Evolutionary conservation across 2,329 filamentous ascomycete species (phyloP), one percentile per base, ranked within the genome.

Genomic region (Exophiala lecanii-corni): DNA sequence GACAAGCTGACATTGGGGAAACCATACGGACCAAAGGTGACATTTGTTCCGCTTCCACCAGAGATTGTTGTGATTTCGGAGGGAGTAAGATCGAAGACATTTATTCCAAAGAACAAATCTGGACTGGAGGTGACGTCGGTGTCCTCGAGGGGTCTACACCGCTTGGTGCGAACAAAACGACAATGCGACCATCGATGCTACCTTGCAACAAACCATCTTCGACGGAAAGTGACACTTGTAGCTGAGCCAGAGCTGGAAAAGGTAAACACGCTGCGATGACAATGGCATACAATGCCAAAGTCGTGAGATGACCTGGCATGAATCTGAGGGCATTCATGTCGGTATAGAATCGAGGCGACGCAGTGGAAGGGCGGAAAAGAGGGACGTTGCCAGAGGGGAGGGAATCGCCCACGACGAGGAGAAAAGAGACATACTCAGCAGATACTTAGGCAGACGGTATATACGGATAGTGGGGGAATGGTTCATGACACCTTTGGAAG

Each of bases 111-210:
- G 39, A 47, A 43, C 33, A 43, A 25, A 23, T 47, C 35, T 9
- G 44, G 44, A 17, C 32, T 43, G 4, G 44, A 38, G 10, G 26
- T 34, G 26, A 47, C 44, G 10, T 47, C 44, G 33, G 39, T 43
- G 40, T 47, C 44, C n/a, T 47, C 44, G 31, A 47, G 19, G 18
- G 44, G 30, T 43, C 44, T 19, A 30, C 28, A n/a, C 44, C 44
- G 15, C 21, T 31, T 9, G 44, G 44, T 10, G 44, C 40, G 19
- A 47, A 43, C 35, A 47, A 20, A 32, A 47, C 32, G 18, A 42
- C 32, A 19, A 47, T 26, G 12, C 41, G 44, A 6, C 44, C 44
- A 21, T 47, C 44, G 5, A 25, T 42, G 12, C 16, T 43, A 34
- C 39, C 35, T 13, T 42, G 38, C 7, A 47, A 25, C 16, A 43